Percentiles rank a stretch among this genome's conserved stretches.
phyloP scores from a whole-genome alignment of 768 basidiomycete species.

The Hypsizygus marmoreus region DNA sequence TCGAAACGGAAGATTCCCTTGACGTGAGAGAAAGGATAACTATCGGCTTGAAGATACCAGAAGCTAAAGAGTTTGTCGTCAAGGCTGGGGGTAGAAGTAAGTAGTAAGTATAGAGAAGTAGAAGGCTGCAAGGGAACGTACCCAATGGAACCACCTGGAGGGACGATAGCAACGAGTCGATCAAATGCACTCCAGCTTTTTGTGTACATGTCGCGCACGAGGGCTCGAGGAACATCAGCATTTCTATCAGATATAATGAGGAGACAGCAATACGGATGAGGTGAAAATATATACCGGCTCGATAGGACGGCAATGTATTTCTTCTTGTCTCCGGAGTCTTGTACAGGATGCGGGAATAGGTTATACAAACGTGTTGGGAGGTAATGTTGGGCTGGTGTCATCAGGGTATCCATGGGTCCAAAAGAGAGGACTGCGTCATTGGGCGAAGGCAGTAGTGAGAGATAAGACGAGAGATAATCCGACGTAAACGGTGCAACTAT shows the following conservation, averaged over 20 bases:
- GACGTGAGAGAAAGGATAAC: constrained; percentile 72
- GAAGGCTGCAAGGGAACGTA: constrained; percentile 37
- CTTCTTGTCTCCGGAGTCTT: constrained; percentile 71
- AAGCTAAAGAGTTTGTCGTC: constrained; percentile 92
- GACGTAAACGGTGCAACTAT: constrained; percentile 77
- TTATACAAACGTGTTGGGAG: constrained; percentile 74
- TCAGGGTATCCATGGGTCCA: constrained; percentile 77
- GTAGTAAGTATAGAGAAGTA: constrained; percentile 5
- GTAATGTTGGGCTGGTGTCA: constrained; percentile 76
- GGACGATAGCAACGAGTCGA: constrained; percentile 83
- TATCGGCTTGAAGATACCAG: constrained; percentile 83
- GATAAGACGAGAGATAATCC: constrained; percentile 74
- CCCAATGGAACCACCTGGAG: constrained; percentile 91
- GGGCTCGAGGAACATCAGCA: constrained; percentile 80
- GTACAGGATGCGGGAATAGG: constrained; percentile 80
- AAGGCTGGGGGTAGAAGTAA: constrained; percentile 47
- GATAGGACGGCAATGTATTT: constrained; percentile 73
- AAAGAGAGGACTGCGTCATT: constrained; percentile 79
- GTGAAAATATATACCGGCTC: constrained; percentile 53
- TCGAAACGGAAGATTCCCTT: constrained; percentile 89
- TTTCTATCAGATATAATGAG: constrained; percentile 48
- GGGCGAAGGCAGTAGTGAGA: constrained; percentile 71
- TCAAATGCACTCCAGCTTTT: constrained; percentile 94
- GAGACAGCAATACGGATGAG: neutral
- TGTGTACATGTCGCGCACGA: constrained; percentile 89